Evolutionary conservation across 768 basidiomycete species (phyloP).

Genomic region (Rhodotorula toruloides): DNA sequence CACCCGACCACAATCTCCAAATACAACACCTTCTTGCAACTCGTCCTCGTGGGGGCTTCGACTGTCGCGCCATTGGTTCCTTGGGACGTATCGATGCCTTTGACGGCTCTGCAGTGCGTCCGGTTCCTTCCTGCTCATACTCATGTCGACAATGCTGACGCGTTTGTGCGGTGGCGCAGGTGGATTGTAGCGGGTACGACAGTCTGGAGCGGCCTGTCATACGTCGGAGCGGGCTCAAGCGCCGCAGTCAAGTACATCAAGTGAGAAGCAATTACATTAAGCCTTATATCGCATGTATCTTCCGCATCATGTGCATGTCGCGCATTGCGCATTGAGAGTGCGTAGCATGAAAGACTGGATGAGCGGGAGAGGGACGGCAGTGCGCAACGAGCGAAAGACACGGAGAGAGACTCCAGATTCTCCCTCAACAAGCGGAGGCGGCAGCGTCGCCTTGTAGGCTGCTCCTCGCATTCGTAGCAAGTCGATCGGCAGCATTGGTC

Average conservation of each 20-base stretch:
- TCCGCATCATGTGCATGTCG: no score
- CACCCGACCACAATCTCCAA: conserved; percentile 91
- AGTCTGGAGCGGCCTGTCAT: conserved; percentile 72
- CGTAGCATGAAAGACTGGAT: no score
- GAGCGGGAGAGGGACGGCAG: no score
- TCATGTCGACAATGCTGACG: not conserved
- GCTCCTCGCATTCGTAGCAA: no score
- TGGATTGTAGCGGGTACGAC: conserved; percentile 85
- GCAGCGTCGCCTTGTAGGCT: no score
- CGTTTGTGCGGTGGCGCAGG: conserved; percentile 44
- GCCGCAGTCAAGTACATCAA: conserved; percentile 45
- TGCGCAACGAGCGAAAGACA: no score
- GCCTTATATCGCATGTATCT: no score
- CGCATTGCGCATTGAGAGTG: no score
- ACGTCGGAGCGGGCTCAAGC: conserved; percentile 41
- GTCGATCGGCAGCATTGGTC: no score
- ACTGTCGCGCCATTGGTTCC: conserved; percentile 77
- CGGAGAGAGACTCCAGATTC: no score
- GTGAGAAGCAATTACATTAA: no score
- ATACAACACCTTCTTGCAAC: conserved; percentile 89
- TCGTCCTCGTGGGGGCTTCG: conserved; percentile 81
- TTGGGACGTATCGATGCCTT: conserved; percentile 53
- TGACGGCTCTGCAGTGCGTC: conserved; percentile 71
- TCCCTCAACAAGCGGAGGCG: no score
- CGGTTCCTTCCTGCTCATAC: not conserved